Evolutionary conservation across 75 land plant species (phyloP).

Genomic region (Chamaecyparis obtusa): DNA sequence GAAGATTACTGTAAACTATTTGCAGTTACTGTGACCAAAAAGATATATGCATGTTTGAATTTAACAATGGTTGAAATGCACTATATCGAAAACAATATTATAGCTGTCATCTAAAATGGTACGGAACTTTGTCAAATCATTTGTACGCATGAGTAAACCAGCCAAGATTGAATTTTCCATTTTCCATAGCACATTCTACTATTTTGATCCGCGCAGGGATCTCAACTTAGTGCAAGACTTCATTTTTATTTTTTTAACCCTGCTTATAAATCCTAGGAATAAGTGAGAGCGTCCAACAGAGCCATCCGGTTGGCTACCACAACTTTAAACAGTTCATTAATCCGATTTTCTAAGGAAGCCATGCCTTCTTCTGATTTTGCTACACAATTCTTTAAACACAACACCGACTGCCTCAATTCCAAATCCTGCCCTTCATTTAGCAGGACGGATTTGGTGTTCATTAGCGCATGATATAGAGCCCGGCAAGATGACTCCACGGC

Average conservation of each 20-base stretch:
- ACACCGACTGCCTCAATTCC: no score
- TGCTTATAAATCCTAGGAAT: neutral
- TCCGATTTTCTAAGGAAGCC: constrained; percentile 17
- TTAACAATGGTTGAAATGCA: no score
- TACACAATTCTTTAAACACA: neutral
- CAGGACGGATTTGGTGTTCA: neutral
- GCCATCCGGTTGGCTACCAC: constrained; percentile 24
- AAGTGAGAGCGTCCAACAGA: neutral
- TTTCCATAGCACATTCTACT: no score
- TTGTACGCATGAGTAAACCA: neutral
- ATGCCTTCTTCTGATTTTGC: constrained; percentile 17
- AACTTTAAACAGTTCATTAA: constrained; percentile 22
- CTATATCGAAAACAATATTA: no score
- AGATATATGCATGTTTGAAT: no score
- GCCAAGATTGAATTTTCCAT: neutral
- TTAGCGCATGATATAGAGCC: constrained; percentile 5
- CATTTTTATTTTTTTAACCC: no score
- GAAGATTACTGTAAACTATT: no score
- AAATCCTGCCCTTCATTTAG: neutral
- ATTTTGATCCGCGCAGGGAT: no score
- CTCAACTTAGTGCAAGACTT: no score
- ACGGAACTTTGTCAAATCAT: no score
- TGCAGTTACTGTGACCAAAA: no score
- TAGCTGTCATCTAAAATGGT: no score
- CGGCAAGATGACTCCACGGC: constrained; percentile 15